Evolutionary conservation across 495 filamentous ascomycete genomes (phyloP).

Genomic region (Neurospora pannonica): DNA sequence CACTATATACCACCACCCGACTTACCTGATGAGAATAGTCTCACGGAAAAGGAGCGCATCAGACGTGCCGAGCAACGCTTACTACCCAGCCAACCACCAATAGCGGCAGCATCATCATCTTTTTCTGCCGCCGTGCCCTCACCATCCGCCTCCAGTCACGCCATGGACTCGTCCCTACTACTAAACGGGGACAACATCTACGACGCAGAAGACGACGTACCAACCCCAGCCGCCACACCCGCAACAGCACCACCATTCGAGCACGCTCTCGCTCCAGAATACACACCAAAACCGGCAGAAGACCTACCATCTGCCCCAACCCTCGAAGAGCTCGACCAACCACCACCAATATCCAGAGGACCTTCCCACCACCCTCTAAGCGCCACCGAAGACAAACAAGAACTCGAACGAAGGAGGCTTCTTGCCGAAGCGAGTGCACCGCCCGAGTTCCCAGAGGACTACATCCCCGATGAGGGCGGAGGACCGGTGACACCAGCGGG

Average conservation of each 20-base stretch:
- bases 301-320: slow-evolving; percentile 36
- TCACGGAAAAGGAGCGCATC: slow-evolving; percentile 61
- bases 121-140: background rate
- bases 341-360: background rate
- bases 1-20: slow-evolving; percentile 46
- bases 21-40: slow-evolving; percentile 38
- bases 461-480: slow-evolving; percentile 21
- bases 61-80: slow-evolving; percentile 58
- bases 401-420: slow-evolving; percentile 67
- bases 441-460: slow-evolving; percentile 38
- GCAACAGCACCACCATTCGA: background rate
- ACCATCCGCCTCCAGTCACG: slow-evolving; percentile 20
- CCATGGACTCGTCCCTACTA: slow-evolving; percentile 31
- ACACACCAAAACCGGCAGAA: slow-evolving; percentile 1
- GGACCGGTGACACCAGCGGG: slow-evolving; percentile 7
- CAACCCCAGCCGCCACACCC: background rate
- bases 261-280: background rate
- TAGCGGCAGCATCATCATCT: slow-evolving; percentile 21
- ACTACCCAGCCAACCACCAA: slow-evolving; percentile 60
- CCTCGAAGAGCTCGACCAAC: slow-evolving; percentile 28
- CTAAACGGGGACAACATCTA: slow-evolving; percentile 31
- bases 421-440: slow-evolving; percentile 67
- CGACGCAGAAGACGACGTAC: slow-evolving; percentile 17
- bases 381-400: slow-evolving; percentile 69
- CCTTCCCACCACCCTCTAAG: background rate